Percentiles rank a stretch among this genome's conserved stretches.
These are phyloP conservation scores for Emericellopsis atlantica DNA, from an alignment of 2,329 filamentous ascomycete genomes.

Conservation along the genomic window DNA sequence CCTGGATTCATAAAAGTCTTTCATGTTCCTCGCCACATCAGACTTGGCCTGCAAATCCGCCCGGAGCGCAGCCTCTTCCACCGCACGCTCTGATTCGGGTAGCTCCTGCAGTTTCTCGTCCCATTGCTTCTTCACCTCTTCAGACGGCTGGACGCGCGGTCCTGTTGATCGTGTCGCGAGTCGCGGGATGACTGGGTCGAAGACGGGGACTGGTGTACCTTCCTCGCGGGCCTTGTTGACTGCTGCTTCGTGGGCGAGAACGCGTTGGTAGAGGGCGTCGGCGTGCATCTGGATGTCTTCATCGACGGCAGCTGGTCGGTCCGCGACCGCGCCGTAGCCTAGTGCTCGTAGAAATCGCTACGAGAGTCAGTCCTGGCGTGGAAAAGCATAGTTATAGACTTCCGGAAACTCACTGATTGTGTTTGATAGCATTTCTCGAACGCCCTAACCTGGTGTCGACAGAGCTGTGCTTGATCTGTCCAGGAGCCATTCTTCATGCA, in stretches of 20 bases:
- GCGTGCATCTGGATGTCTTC: conserved; percentile 94
- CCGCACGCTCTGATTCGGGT: conserved; percentile 40
- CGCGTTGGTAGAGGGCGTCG: conserved; percentile 76
- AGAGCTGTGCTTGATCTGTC: conserved; percentile 64
- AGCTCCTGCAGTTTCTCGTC: conserved; percentile 45
- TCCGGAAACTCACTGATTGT: conserved; percentile 54
- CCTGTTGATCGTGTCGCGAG: conserved; percentile 6
- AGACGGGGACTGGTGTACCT: conserved; percentile 43
- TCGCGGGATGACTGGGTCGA: conserved; percentile 41
- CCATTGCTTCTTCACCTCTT: conserved; percentile 36
- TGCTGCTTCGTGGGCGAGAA: conserved; percentile 68
- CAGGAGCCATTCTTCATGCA: conserved; percentile 68
- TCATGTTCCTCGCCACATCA: conserved; percentile 43
- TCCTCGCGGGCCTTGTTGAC: conserved; percentile 57
- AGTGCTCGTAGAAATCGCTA: conserved; percentile 81
- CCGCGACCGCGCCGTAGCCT: conserved; percentile 64
- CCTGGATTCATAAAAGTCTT: conserved; percentile 40
- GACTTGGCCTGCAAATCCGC: conserved; percentile 49
- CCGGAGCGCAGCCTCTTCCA: conserved; percentile 51
- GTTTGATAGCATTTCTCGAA: conserved; percentile 84
- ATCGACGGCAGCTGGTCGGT: conserved; percentile 54
- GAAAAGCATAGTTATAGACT: background rate
- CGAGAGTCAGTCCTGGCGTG: background rate
- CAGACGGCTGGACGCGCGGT: conserved; percentile 15
- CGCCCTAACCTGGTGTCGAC: conserved; percentile 58